A percentile compares a stretch with the other conserved stretches of the same genome.
Conservation (phyloP, 2,329 filamentous ascomycete genomes). For the Sarocladiaceae sp. region DNA sequence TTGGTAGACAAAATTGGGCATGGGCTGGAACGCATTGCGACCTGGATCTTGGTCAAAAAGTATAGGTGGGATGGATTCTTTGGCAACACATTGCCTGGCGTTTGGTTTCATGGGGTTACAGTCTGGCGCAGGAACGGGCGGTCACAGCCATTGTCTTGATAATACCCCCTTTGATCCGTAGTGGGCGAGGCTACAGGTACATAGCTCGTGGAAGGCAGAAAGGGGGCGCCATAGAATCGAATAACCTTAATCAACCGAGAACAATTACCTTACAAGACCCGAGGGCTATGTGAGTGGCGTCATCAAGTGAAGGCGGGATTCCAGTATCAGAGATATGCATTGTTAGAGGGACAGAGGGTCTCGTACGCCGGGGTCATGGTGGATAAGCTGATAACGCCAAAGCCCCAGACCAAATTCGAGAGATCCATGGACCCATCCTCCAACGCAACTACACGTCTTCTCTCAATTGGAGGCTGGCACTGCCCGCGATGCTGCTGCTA, state of each 20-base stretch:
- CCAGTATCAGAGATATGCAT: neutral
- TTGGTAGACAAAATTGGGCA: too few species aligned
- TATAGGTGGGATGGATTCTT: neutral
- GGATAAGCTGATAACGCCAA: constrained; percentile 6
- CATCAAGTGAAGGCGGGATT: too few species aligned
- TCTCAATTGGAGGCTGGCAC: neutral
- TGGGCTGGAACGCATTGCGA: too few species aligned
- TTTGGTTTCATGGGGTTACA: neutral
- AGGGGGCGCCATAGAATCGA: neutral
- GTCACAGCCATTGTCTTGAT: neutral
- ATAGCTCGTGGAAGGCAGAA: neutral
- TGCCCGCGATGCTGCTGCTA: constrained; percentile 4
- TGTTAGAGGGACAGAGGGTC: neutral
- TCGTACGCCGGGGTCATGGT: neutral
- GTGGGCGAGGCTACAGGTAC: neutral
- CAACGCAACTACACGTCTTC: neutral
- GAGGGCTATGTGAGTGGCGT: too few species aligned
- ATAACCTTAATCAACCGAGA: too few species aligned
- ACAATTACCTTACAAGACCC: too few species aligned
- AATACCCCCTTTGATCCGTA: constrained; percentile 3
- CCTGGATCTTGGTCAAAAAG: too few species aligned
- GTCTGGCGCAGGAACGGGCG: neutral
- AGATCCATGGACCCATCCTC: too few species aligned
- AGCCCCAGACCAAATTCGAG: neutral
- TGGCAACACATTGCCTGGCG: neutral